Evolutionary conservation across 2,329 filamentous ascomycete species (phyloP), one percentile per base, ranked within the genome.

Genomic region (Aspergillus pseudonomiae): DNA sequence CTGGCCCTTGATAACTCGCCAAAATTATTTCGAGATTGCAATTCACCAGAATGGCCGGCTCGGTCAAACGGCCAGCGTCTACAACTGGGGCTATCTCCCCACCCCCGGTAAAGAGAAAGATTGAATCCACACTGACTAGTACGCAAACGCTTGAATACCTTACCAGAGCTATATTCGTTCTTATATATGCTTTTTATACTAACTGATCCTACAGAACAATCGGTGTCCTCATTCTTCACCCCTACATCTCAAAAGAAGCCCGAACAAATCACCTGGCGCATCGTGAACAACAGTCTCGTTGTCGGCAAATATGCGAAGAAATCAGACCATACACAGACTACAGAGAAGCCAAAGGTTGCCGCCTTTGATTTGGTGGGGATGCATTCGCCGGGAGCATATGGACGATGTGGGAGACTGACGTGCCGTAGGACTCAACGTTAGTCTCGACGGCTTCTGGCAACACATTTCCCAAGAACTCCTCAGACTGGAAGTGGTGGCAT

Each of bases 401-500:
- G 21, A 46, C 56, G 19, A 59, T 14, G 48, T 62, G 19, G 59
- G 24, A 34, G 36, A 59, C 56, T 30, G 57, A 19, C 36, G 4
- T 24, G 45, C 12, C 19, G 12, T 68, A 92, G 89, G 95, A 99
- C 75, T 95, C 92, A 9, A 99, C 95, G 0, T 80, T 99, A 39
- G 93, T 99, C 65, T 83, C 83, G 1, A 91, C 93, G 0, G 84
- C 88, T 4, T 96, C 93, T 0, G 93, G 93, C 9, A 95, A 92
- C 78, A 90, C 86, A 57, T 94, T 94, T 72, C 85, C 88, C 3
- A 85, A 85, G 58, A 86, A 88, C 67, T 86, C 89, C 0, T 82
- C 83, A 4, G 94, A 98, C 75, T 99, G 95, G 95, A 93, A 92
- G 76, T 99, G 95, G 95, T 98, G 93, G 93, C 82, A 96, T 75